Conservation (phyloP, 176 grass and related monocot species). For the Zoysia pacifica region DNA sequence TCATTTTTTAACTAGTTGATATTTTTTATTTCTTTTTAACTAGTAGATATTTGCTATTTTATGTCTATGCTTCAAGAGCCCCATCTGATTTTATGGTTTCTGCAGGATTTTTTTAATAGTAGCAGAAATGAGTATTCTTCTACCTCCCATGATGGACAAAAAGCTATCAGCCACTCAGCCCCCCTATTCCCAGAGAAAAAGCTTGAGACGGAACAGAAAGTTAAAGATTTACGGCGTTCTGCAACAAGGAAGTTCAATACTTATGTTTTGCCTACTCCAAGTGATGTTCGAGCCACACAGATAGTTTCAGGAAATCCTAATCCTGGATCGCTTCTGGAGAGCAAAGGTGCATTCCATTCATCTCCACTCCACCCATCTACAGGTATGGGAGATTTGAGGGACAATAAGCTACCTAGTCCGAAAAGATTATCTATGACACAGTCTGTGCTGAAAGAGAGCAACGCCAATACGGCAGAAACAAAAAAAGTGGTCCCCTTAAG, state of each 20-base stretch:
- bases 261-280: constrained; percentile 84
- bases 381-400: constrained; percentile 53
- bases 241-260: constrained; percentile 78
- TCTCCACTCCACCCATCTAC: constrained; percentile 75
- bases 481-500: constrained; percentile 38
- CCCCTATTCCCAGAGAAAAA: constrained; percentile 81
- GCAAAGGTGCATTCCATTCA: constrained; percentile 55
- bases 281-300: constrained; percentile 54
- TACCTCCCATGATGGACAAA: constrained; percentile 42
- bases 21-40: background rate
- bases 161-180: constrained; percentile 70
- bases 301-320: constrained; percentile 46
- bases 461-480: constrained; percentile 53
- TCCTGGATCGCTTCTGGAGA: constrained; percentile 49
- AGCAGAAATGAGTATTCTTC: constrained; percentile 58
- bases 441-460: constrained; percentile 81
- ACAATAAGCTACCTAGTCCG: constrained; percentile 68
- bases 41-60: background rate
- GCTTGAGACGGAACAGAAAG: constrained; percentile 58
- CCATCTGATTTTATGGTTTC: constrained; percentile 39
- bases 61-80: background rate
- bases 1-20: background rate
- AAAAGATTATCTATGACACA: constrained; percentile 57
- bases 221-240: constrained; percentile 67
- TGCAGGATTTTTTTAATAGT: constrained; percentile 67